Evolutionary conservation across 2,329 filamentous ascomycete species (phyloP).

Genomic region (Delphinella strobiligena): DNA sequence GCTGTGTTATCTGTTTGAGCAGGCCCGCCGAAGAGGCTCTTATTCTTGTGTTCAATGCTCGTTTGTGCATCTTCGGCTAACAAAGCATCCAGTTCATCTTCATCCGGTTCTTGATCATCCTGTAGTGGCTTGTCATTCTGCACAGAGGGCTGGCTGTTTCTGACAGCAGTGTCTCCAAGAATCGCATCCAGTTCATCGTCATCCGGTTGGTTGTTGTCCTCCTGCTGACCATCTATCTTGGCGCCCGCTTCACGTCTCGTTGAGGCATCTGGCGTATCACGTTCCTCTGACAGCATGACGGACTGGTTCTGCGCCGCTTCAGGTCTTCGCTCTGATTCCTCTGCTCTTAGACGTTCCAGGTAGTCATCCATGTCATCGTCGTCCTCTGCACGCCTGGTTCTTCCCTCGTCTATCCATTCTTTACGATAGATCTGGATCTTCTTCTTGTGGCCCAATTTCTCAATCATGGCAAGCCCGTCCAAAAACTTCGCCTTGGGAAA

Average conservation of each 20-base stretch:
- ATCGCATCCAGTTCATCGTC: conserved; percentile 42
- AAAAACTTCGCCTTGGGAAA: conserved; percentile 91
- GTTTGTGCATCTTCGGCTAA: conserved; percentile 29
- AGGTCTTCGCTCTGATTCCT: too few relatives aligned
- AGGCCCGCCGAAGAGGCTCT: conserved; percentile 9
- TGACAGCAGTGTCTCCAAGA: conserved; percentile 29
- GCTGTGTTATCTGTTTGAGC: neutral
- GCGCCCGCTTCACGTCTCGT: too few relatives aligned
- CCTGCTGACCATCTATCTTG: too few relatives aligned
- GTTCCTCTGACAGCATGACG: too few relatives aligned
- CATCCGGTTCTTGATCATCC: conserved; percentile 27
- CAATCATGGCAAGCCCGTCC: conserved; percentile 79
- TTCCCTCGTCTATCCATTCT: conserved; percentile 73
- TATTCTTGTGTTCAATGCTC: conserved; percentile 12
- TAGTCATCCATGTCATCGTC: conserved; percentile 12
- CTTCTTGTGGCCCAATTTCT: conserved; percentile 84
- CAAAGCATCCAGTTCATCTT: conserved; percentile 43
- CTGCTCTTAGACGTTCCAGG: conserved; percentile 8
- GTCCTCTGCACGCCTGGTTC: conserved; percentile 32
- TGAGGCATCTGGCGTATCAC: too few relatives aligned
- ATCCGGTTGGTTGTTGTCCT: conserved; percentile 33
- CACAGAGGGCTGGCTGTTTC: conserved; percentile 5
- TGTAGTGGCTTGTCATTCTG: conserved; percentile 1
- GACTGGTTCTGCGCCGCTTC: too few relatives aligned
- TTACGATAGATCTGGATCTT: conserved; percentile 60